A percentile compares a stretch with the other conserved stretches of the same genome.
Conservation (phyloP, 257 asterid genomes). For the Nicotiana noctiflora region DNA sequence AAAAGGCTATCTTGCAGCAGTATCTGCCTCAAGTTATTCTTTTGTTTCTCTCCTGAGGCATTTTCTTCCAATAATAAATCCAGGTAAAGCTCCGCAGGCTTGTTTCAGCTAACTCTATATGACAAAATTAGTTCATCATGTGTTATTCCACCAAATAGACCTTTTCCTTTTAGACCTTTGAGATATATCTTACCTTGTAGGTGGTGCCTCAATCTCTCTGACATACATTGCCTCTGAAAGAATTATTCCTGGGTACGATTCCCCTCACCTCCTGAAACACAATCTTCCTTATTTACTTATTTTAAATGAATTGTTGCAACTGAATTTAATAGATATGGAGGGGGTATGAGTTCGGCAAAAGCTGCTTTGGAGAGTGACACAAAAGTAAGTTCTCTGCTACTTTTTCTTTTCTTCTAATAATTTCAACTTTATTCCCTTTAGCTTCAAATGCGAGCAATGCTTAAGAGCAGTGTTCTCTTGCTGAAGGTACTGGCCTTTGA, state of each 20-base stretch:
- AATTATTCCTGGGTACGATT: conserved; percentile 79
- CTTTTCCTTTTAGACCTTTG: neutral
- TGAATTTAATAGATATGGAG: conserved; percentile 62
- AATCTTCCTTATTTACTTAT: neutral
- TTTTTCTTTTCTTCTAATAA: neutral
- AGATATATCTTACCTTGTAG: conserved; percentile 27
- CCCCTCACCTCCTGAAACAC: neutral
- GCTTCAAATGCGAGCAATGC: neutral
- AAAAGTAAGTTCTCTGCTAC: conserved; percentile 32
- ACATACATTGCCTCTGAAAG: conserved; percentile 93
- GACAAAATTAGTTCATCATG: neutral
- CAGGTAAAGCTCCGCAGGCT: conserved; percentile 34
- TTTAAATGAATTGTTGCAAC: neutral
- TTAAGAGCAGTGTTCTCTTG: conserved; percentile 7
- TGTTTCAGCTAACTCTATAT: neutral
- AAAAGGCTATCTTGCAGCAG: conserved; percentile 76
- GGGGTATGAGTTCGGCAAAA: conserved; percentile 94
- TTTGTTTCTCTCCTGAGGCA: conserved; percentile 71
- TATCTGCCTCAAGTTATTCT: conserved; percentile 91
- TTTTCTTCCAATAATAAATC: conserved; percentile 78
- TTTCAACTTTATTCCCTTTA: neutral
- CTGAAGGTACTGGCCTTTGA: conserved; percentile 86
- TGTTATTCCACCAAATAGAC: neutral
- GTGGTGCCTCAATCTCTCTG: conserved; percentile 85
- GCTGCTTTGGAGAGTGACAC: conserved; percentile 97